These are phyloP conservation scores for Rhodotorula taiwanensis DNA, from an alignment of 768 basidiomycete genomes.

Conservation along the genomic window DNA sequence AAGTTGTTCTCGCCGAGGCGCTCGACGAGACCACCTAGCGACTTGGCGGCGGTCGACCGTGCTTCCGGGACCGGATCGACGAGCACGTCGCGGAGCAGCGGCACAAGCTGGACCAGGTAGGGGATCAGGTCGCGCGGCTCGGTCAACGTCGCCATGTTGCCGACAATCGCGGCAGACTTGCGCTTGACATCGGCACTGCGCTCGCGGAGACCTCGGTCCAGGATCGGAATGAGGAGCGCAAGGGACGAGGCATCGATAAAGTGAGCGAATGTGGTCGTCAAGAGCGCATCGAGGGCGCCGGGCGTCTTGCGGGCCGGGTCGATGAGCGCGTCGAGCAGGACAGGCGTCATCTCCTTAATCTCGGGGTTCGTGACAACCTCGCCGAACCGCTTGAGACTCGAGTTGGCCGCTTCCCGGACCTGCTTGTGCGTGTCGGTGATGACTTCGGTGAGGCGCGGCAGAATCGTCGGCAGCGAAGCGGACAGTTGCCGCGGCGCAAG, in stretches of 20 bases:
- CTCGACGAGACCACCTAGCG: slow-evolving; percentile 91
- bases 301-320: slow-evolving; percentile 82
- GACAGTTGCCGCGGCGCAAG: slow-evolving; percentile 93
- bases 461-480: slow-evolving; percentile 87
- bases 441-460: slow-evolving; percentile 88
- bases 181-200: slow-evolving; percentile 89
- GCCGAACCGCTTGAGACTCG: slow-evolving; percentile 92
- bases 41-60: slow-evolving; percentile 91
- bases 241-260: slow-evolving; percentile 96
- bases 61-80: slow-evolving; percentile 98
- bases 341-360: slow-evolving; percentile 80
- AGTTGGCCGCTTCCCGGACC: slow-evolving; percentile 85
- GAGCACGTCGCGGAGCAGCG: slow-evolving; percentile 82
- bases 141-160: slow-evolving; percentile 86
- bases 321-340: slow-evolving; percentile 86
- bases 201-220: slow-evolving; percentile 86
- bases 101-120: slow-evolving; percentile 79
- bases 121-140: slow-evolving; percentile 90
- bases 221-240: slow-evolving; percentile 86
- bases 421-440: slow-evolving; percentile 96
- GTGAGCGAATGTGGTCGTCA: slow-evolving; percentile 94
- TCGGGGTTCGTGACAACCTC: slow-evolving; percentile 98
- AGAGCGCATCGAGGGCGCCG: slow-evolving; percentile 69
- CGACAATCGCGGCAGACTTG: slow-evolving; percentile 92
- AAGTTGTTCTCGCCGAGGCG: slow-evolving; percentile 89